These are phyloP conservation scores for Teratosphaeria pseudoeucalypti DNA, from an alignment of 2,329 filamentous ascomycete species.

Conservation along the genomic window DNA sequence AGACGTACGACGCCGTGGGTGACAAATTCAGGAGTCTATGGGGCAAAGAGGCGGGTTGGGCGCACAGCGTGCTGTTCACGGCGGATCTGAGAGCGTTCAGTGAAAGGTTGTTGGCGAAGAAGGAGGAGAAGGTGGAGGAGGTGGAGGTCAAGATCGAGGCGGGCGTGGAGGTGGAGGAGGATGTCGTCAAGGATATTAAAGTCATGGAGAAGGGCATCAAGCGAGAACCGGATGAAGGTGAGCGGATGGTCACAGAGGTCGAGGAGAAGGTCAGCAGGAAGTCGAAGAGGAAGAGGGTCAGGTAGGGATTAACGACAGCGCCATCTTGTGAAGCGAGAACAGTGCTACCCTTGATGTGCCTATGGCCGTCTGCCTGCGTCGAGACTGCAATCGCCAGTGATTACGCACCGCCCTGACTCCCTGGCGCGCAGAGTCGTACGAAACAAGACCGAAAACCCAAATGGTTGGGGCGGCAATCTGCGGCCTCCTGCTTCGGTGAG, in stretches of 20 bases:
- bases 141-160: constrained; percentile 26
- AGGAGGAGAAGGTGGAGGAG: constrained; percentile 38
- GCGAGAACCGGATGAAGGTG: neutral
- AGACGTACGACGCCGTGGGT: constrained; percentile 79
- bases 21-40: constrained; percentile 83
- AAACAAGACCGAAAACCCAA: neutral
- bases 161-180: constrained; percentile 4
- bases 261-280: constrained; percentile 28
- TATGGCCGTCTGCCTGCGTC: neutral
- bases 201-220: neutral
- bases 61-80: constrained; percentile 91
- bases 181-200: constrained; percentile 9
- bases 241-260: neutral
- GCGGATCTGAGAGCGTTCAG: constrained; percentile 83
- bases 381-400: neutral
- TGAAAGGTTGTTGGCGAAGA: constrained; percentile 46
- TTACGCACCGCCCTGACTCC: neutral
- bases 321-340: neutral
- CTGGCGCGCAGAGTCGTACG: neutral
- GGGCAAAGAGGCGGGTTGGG: constrained; percentile 94
- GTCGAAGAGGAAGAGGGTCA: constrained; percentile 25
- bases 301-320: neutral
- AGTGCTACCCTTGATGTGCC: neutral
- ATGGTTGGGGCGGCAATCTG: neutral
- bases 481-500: neutral